Base-by-base conservation (phyloP, 345 rosid genomes). In the Eutrema japonicum region DNA sequence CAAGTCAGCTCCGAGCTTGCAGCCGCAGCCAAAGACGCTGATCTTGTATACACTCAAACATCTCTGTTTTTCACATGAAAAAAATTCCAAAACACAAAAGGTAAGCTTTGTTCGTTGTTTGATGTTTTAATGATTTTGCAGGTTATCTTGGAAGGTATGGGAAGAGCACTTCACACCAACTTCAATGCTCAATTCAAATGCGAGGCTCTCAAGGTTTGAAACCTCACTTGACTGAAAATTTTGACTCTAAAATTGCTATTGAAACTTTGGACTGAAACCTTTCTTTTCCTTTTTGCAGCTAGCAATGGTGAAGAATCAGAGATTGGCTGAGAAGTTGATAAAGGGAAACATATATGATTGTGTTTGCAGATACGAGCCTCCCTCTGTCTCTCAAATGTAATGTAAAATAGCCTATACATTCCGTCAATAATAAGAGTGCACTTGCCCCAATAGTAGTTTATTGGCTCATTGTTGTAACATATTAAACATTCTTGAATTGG, bases 1-100 rank as follows among this genome's bases (percentile, higher is more conserved):
- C 98, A 95, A 82, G 99, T 95, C 87, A 95, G 99, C 90, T 92
- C 96, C 6, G 98, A 95, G 87, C 93, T 95, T 65, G 98, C 99
- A 48, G 98, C 94, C 13, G 89, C 89, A 47, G 97, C 99, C 53
- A 86, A 85, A 82, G 84, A 83, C 78, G 98, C 99, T 46, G 99
- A 95, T 80, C 85, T 95, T 89, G 99, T 95, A 95, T 55, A 76
- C 46, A 55, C 71, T 32, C 6, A 18, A 53, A 35, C 58, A 9
- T 68, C n/a, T 50, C 33, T 70, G 29, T 30, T 66, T 43, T 33
- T 43, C n/a, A 55, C 50, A 26, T 45, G 40, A 53, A 32, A 14
- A n/a, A 3, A 10, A 3, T 18, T 29, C 5, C 2, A 3, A 66
- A 10, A 65, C 11, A 29, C 18, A 13, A 4, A 40, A 7, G 61